A percentile compares a stretch with the other conserved stretches of the same genome.
These are phyloP conservation scores for Cinnamomum micranthum DNA, from an alignment of 164 flowering plant species.

Conservation along the genomic window DNA sequence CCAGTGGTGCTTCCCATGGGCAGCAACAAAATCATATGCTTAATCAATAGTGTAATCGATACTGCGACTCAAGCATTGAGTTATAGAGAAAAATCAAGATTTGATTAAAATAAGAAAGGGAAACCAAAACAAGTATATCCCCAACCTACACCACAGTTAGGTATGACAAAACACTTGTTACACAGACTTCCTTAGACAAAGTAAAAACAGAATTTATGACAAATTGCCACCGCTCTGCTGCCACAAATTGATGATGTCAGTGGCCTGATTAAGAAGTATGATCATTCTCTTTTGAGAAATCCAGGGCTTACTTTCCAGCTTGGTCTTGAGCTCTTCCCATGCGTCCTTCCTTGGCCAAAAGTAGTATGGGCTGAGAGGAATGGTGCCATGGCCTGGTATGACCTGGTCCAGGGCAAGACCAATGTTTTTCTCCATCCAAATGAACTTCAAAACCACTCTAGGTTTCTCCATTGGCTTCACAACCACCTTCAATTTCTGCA, in stretches of 20 bases:
- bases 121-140: not conserved
- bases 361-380: slow-evolving; percentile 90
- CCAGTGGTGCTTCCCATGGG: too few relatives aligned
- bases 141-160: not conserved
- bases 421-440: slow-evolving; percentile 96
- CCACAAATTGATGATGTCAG: slow-evolving; percentile 95
- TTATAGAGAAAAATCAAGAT: not conserved
- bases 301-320: slow-evolving; percentile 91
- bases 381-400: slow-evolving; percentile 83
- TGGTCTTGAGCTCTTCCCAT: slow-evolving; percentile 84
- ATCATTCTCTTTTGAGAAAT: slow-evolving; percentile 84
- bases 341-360: slow-evolving; percentile 99
- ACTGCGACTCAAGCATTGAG: not conserved
- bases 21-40: too few relatives aligned
- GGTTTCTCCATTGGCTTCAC: slow-evolving; percentile 70
- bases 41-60: too few relatives aligned
- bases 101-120: not conserved
- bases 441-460: slow-evolving; percentile 82
- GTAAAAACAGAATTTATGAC: slow-evolving; percentile 11
- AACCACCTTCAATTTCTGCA: slow-evolving; percentile 51
- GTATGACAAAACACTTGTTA: not conserved
- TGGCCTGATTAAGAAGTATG: slow-evolving; percentile 92
- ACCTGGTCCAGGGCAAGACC: slow-evolving; percentile 76
- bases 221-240: slow-evolving; percentile 82
- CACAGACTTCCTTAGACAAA: not conserved